These are phyloP conservation scores for Excoecaria cochinchinensis DNA, from an alignment of 345 rosid species.

Conservation along the genomic window DNA sequence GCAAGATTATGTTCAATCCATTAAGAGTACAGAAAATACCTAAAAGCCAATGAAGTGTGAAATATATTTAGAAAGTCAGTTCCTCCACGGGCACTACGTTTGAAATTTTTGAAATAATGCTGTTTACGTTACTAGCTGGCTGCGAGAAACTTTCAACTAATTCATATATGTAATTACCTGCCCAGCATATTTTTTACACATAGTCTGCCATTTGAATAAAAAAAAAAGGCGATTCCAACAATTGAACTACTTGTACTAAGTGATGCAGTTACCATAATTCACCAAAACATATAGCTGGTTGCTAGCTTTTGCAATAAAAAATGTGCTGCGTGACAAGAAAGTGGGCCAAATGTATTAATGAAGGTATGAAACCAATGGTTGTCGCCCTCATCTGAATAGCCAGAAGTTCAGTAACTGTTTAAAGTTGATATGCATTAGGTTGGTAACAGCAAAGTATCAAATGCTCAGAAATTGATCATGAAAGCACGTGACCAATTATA, in stretches of 20 bases:
- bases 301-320: too few relatives aligned
- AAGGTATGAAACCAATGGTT: background rate
- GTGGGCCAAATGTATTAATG: too few relatives aligned
- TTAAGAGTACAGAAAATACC: slow-evolving; percentile 3
- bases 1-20: slow-evolving; percentile 34
- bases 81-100: background rate
- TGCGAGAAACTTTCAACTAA: background rate
- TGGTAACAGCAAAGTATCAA: background rate
- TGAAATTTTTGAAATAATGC: too few relatives aligned
- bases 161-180: too few relatives aligned
- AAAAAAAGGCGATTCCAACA: too few relatives aligned
- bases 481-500: background rate
- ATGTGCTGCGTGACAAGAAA: too few relatives aligned
- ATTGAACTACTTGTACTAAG: too few relatives aligned
- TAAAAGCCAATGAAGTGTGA: background rate
- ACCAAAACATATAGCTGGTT: too few relatives aligned
- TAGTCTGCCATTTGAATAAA: too few relatives aligned
- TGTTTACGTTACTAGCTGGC: background rate
- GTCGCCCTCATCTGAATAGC: background rate
- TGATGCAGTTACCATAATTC: too few relatives aligned
- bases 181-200: background rate
- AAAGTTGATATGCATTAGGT: background rate
- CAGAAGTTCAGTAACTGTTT: background rate
- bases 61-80: background rate
- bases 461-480: background rate